These are phyloP conservation scores for Trametes meyenii DNA, from an alignment of 768 basidiomycete species.

Conservation along the genomic window DNA sequence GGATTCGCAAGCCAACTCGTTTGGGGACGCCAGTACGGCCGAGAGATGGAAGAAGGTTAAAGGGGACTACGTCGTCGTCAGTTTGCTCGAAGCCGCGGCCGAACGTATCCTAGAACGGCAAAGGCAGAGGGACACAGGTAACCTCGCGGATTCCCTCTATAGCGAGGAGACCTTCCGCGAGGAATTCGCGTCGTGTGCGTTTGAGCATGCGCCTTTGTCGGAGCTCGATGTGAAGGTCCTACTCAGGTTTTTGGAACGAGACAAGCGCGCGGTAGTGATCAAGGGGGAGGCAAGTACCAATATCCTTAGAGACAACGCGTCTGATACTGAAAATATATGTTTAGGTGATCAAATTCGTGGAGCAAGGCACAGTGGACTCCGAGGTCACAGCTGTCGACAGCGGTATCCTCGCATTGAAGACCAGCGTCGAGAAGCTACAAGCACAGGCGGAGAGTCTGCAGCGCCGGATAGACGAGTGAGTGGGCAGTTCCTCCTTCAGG, in stretches of 20 bases:
- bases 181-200: constrained; percentile 51
- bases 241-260: constrained; percentile 78
- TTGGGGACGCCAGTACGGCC: constrained; percentile 41
- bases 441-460: constrained; percentile 72
- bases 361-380: constrained; percentile 39
- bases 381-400: constrained; percentile 77
- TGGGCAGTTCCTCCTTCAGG: background rate
- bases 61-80: constrained; percentile 73
- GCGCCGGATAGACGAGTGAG: constrained; percentile 71
- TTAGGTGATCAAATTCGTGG: constrained; percentile 86
- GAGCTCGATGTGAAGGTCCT: constrained; percentile 70
- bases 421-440: constrained; percentile 66
- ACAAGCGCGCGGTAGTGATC: constrained; percentile 62
- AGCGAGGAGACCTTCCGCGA: constrained; percentile 60
- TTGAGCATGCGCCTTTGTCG: constrained; percentile 51
- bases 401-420: constrained; percentile 81
- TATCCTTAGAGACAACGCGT: background rate
- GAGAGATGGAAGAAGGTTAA: constrained; percentile 58
- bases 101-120: constrained; percentile 52
- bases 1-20: constrained; percentile 51
- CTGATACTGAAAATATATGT: background rate
- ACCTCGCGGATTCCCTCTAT: constrained; percentile 64
- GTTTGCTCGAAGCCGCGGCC: constrained; percentile 67
- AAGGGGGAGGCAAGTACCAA: constrained; percentile 62
- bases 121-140: constrained; percentile 45